phyloP scores from a whole-genome alignment of 805 yeast species.

The Lipomyces mesembrius region DNA sequence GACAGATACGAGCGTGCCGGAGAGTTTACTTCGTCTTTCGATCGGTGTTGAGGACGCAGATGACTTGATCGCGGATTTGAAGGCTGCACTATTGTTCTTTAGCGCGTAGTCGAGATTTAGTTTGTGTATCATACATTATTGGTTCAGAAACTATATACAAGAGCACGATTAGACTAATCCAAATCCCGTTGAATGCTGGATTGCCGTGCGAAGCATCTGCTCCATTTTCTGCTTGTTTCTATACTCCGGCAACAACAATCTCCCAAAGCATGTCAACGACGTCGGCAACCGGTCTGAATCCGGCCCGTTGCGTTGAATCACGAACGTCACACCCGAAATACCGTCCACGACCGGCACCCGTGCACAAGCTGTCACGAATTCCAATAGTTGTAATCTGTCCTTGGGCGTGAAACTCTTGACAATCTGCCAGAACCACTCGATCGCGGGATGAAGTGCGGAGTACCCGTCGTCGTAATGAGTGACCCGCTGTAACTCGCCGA shows the following conservation, averaged over 20 bases:
- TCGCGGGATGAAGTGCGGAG: slow-evolving; percentile 48
- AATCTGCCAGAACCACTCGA: slow-evolving; percentile 54
- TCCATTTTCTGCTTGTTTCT: slow-evolving; percentile 43
- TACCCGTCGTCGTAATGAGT: slow-evolving; percentile 52
- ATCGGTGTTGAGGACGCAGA: slow-evolving; percentile 78
- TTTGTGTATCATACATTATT: no score
- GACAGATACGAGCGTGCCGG: slow-evolving; percentile 62
- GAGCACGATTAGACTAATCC: slow-evolving; percentile 39
- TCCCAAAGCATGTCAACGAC: slow-evolving; percentile 57
- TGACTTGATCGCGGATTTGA: slow-evolving; percentile 75
- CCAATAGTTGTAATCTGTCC: slow-evolving; percentile 50
- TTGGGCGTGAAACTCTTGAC: slow-evolving; percentile 49
- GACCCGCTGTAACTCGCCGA: slow-evolving; percentile 50
- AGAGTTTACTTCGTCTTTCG: slow-evolving; percentile 70
- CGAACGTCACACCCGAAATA: slow-evolving; percentile 51
- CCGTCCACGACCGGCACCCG: slow-evolving; percentile 55
- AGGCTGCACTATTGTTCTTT: slow-evolving; percentile 21
- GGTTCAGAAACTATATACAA: not conserved
- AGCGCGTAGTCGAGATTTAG: not conserved
- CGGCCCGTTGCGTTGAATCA: slow-evolving; percentile 51
- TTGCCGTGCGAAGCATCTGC: slow-evolving; percentile 38
- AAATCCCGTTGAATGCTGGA: slow-evolving; percentile 43
- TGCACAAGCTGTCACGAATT: slow-evolving; percentile 57
- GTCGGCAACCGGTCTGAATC: slow-evolving; percentile 53
- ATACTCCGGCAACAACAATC: slow-evolving; percentile 56